phyloP scores from a whole-genome alignment of 768 basidiomycete genomes.

The Tulasnella calospora region DNA sequence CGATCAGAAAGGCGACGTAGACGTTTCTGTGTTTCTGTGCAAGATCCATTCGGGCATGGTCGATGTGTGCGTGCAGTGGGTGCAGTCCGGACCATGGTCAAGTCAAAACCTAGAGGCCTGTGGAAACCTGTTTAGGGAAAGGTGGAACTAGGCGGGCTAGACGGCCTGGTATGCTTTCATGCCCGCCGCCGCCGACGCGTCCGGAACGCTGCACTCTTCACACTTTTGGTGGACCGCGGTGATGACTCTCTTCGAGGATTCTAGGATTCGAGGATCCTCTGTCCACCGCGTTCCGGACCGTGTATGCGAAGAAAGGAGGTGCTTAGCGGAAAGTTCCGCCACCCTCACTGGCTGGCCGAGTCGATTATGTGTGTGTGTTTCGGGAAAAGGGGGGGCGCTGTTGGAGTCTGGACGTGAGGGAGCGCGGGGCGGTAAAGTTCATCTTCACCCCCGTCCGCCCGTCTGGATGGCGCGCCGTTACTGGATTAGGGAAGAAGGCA shows the following conservation, averaged over 20 bases:
- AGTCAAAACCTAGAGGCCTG: not conserved
- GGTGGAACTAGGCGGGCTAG: not conserved
- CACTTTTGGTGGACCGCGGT: not conserved
- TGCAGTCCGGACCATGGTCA: not conserved
- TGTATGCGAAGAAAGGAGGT: not conserved
- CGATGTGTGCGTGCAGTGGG: not conserved
- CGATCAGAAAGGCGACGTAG: no score
- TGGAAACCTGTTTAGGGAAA: not conserved
- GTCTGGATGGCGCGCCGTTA: not conserved
- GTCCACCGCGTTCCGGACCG: not conserved
- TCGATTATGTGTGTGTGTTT: not conserved
- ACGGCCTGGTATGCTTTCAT: not conserved
- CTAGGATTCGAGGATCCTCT: no score
- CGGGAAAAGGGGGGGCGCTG: not conserved
- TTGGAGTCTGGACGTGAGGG: not conserved
- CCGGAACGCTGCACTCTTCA: not conserved
- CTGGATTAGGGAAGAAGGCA: not conserved
- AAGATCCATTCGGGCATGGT: not conserved
- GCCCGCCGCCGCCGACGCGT: not conserved
- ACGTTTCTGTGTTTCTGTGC: no score
- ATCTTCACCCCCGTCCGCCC: no score
- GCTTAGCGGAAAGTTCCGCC: not conserved
- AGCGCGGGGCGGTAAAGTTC: conserved; percentile 11
- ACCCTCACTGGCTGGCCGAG: not conserved
- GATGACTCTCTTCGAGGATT: not conserved